Evolutionary conservation across 2,329 filamentous ascomycete genomes (phyloP).

Genomic region (Bimuria novae-zelandiae): DNA sequence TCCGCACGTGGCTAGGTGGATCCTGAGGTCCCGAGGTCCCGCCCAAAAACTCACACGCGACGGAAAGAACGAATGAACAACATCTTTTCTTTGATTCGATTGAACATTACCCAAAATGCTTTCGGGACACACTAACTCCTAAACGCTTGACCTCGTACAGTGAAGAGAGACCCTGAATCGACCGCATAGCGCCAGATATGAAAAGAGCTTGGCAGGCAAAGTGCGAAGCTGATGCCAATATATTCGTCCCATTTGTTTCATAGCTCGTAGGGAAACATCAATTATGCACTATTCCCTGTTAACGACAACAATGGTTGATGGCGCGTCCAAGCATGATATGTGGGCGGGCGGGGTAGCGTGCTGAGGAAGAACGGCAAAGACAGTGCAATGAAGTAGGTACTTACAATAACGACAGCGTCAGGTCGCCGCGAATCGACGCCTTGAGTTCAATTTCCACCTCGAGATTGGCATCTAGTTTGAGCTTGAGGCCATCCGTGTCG

Average conservation of each 20-base stretch:
- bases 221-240: neutral
- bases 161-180: neutral
- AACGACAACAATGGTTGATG: slow-evolving; percentile 20
- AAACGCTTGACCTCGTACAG: too few relatives aligned
- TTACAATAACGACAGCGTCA: slow-evolving; percentile 78
- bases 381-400: slow-evolving; percentile 39
- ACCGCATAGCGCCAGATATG: too few relatives aligned
- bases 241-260: slow-evolving; percentile 11
- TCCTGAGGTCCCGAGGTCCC: neutral
- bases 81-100: neutral
- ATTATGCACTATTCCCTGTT: slow-evolving; percentile 33
- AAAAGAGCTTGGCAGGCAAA: too few relatives aligned
- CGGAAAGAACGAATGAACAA: neutral
- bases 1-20: neutral
- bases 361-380: neutral
- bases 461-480: slow-evolving; percentile 76
- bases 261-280: slow-evolving; percentile 3
- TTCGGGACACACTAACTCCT: neutral
- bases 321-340: too few relatives aligned
- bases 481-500: slow-evolving; percentile 68
- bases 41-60: too few relatives aligned
- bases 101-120: slow-evolving; percentile 5
- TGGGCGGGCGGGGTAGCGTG: neutral
- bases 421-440: slow-evolving; percentile 81
- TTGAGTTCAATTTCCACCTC: slow-evolving; percentile 86